Conservation (phyloP, 2,329 filamentous ascomycete species). For the Botrytis tulipae region DNA sequence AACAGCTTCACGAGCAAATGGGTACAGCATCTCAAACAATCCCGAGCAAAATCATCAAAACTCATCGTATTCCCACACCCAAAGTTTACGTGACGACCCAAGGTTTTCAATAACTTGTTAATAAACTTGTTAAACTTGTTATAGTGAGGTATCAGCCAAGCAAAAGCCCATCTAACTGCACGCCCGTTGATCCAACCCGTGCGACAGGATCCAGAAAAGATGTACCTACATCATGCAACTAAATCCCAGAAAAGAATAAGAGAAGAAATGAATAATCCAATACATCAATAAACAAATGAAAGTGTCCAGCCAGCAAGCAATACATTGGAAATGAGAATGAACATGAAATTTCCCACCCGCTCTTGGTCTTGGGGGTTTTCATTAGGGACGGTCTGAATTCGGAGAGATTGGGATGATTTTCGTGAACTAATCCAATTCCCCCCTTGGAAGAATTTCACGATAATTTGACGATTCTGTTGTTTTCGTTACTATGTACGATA, state of each 20-base stretch:
- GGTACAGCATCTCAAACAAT: not conserved
- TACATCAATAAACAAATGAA: not conserved
- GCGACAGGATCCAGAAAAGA: not conserved
- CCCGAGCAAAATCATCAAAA: not conserved
- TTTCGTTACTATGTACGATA: not conserved
- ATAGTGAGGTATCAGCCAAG: conserved; percentile 6
- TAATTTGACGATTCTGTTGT: not conserved
- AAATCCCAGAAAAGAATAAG: not conserved
- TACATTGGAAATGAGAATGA: not conserved
- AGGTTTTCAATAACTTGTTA: not conserved
- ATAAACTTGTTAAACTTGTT: not conserved
- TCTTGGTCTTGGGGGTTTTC: not conserved
- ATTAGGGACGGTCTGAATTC: conserved; percentile 9
- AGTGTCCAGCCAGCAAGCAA: not conserved
- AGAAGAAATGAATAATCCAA: not conserved
- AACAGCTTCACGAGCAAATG: not conserved
- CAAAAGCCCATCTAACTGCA: not conserved
- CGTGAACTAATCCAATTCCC: not conserved
- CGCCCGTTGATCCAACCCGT: conserved; percentile 8
- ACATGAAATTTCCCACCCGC: conserved; percentile 3
- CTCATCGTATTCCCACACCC: not conserved
- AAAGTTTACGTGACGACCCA: not conserved
- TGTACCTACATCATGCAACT: not conserved
- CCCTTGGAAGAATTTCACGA: not conserved
- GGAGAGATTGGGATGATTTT: not conserved